Base-by-base conservation (phyloP, 345 rosid genomes). In the Passiflora organensis region DNA sequence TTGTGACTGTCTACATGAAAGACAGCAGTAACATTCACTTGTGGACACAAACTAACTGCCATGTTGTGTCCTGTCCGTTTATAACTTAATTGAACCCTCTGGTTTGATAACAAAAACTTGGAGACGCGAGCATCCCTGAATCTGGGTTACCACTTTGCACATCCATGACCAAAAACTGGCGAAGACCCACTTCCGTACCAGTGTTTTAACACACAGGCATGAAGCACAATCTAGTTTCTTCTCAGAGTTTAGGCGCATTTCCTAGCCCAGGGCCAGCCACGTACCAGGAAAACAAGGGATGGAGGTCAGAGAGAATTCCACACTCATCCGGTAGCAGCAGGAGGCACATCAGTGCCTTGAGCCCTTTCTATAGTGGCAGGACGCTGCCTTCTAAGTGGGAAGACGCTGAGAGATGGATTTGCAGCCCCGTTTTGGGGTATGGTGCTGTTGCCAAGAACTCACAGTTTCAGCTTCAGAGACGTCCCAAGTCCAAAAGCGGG, bases 351-450 rank as follows among this genome's bases (percentile, higher is more conserved):
- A 79, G 80, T 46, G 72, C 84, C 0, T 70, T 80, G 45, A 81
- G 95, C 10, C 95, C 99, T 19, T 86, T 89, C 64, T 86, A 79
- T 48, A 79, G 95, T 42, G 86, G 95, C 15, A 78, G 91, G 67
- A 63, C 94, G 0, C 64, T 93, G 57, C 99, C 96, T 15, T 89
- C 95, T 11, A 93, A 93, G 48, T 93, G 99, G 96, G 99, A 89
- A 55, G 95, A 93, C 58, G 96, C 95, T 1, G 99, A 89, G 69
- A 74, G 96, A 65, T 93, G 99, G 99, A 82, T 93, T 63, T 78
- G 86, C 51, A 93, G 99, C 51, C 99, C 99, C 0, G 78, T 82
- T 39, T 59, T 79, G 13, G 72, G 75, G 2, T 76, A 73, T 51
- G 77, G 72, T 48, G 3, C 34, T 28, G 82, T 63, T 32, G 53